These are phyloP conservation scores for Balakata baccata DNA, from an alignment of 345 rosid species.

Conservation along the genomic window DNA sequence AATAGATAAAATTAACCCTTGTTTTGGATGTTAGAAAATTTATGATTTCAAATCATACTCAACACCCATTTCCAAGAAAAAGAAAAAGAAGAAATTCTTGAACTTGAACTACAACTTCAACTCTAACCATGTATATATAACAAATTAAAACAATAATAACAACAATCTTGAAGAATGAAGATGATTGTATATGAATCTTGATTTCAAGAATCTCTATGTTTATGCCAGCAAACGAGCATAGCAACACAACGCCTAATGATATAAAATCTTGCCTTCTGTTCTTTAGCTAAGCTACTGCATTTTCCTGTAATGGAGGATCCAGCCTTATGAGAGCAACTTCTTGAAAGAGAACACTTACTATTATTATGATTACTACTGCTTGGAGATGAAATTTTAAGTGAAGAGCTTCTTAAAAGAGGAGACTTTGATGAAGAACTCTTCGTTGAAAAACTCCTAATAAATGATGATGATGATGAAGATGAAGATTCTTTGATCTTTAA, in stretches of 20 bases:
- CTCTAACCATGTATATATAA: conserved; percentile 1
- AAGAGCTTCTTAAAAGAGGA: conserved; percentile 55
- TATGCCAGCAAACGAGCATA: conserved; percentile 98
- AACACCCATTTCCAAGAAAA: conserved; percentile 19
- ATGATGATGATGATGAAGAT: conserved; percentile 35
- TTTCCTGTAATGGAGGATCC: conserved; percentile 58
- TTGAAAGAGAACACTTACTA: conserved; percentile 33
- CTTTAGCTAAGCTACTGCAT: conserved; percentile 86
- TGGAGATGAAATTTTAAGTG: conserved; percentile 57
- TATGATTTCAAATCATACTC: conserved; percentile 23
- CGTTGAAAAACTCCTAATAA: conserved; percentile 58
- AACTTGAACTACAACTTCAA: background rate
- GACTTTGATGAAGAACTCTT: conserved; percentile 63
- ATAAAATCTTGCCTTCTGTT: conserved; percentile 91
- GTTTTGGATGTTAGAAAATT: conserved; percentile 20
- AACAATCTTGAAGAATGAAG: too few relatives aligned
- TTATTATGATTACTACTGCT: background rate
- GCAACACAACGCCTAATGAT: conserved; percentile 97
- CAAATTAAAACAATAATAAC: background rate
- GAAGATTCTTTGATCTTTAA: conserved; percentile 48
- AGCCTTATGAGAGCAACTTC: conserved; percentile 60
- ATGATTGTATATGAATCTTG: background rate
- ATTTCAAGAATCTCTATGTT: conserved; percentile 72
- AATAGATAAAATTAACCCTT: too few relatives aligned
- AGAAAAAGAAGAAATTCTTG: background rate